Base-by-base conservation (phyloP, 345 rosid genomes). In the Erucastrum elatum region DNA sequence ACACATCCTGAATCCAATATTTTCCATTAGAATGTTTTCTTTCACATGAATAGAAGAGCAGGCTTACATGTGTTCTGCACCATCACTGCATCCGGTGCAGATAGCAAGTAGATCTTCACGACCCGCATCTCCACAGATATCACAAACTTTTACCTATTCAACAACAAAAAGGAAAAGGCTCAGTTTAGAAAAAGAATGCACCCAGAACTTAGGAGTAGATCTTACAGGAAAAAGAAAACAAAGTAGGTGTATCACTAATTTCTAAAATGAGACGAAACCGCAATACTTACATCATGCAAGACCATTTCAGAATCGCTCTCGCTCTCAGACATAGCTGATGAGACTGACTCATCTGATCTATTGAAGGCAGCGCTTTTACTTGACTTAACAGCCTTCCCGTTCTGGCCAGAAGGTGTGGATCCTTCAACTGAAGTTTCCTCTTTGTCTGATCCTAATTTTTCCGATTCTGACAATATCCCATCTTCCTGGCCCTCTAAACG, bases 11-110 rank as follows among this genome's bases (percentile, higher is more conserved):
- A 56, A 65, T 35, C 5, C 46, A 30, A 58, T 2, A 33, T 75
- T 37, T 76, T 76, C 41, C 68, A 69, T 8, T 68, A 79, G 70
- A 66, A 55, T 15, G 61, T n/a, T 80, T 63, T 79, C 59, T 34
- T 39, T 68, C 62, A 27, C 59, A 70, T 65, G 46, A 46, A 65
- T 27, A 66, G 49, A 51, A 59, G 17, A 76, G 75, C 66, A 74
- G n/a, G 27, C 97, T 89, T 90, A 96, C 99, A 85, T 96, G 88
- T 96, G 99, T 87, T 96, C 98, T 74, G 98, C 99, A 74, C 99
- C 99, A 86, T 96, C 99, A 79, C 84, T 81, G 84, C 99, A 96
- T 82, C 87, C 81, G 70, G 95, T 85, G 82, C 99, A 96, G 80
- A 89, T 86, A 72, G 97, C 99, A 34, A 96, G 99, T 83, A 87